A percentile compares a stretch with the other conserved stretches of the same genome.
Evolutionary conservation across 2,329 filamentous ascomycete species (phyloP).

Genomic region (Biscogniauxia marginata): DNA sequence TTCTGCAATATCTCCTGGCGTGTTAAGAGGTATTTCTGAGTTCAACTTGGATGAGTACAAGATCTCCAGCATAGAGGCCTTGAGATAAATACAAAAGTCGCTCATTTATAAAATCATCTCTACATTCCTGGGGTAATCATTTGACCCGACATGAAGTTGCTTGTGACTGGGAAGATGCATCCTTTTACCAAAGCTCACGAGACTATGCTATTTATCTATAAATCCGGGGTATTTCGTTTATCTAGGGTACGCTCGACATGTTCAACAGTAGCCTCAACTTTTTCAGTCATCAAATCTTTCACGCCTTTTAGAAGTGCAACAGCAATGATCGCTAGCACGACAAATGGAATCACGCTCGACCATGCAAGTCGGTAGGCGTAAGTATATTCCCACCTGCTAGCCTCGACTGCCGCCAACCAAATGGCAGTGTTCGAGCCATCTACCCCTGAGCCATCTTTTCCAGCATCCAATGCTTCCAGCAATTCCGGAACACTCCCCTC

Average conservation of each 20-base stretch:
- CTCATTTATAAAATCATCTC: too few species aligned
- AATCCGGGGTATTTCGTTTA: not conserved
- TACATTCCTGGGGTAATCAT: too few species aligned
- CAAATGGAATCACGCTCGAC: slow-evolving; percentile 51
- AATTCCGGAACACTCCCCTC: slow-evolving; percentile 36
- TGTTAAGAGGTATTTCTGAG: too few species aligned
- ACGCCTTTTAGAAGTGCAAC: slow-evolving; percentile 46
- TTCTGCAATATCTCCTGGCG: not conserved
- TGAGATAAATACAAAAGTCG: too few species aligned
- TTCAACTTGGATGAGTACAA: too few species aligned
- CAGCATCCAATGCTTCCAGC: slow-evolving; percentile 39
- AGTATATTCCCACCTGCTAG: slow-evolving; percentile 45
- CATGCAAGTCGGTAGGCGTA: slow-evolving; percentile 49
- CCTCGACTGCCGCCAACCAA: slow-evolving; percentile 37
- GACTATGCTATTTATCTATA: not conserved
- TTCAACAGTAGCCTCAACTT: slow-evolving; percentile 53
- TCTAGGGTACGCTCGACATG: slow-evolving; percentile 15
- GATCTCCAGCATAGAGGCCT: too few species aligned
- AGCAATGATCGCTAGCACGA: slow-evolving; percentile 45
- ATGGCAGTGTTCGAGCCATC: slow-evolving; percentile 37
- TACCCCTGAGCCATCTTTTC: slow-evolving; percentile 27
- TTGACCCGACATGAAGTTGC: too few species aligned
- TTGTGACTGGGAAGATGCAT: too few species aligned
- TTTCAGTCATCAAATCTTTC: slow-evolving; percentile 52
- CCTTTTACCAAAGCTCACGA: not conserved